Base-by-base conservation (phyloP, 768 basidiomycete species). In the Pleurotus citrinopileatus region DNA sequence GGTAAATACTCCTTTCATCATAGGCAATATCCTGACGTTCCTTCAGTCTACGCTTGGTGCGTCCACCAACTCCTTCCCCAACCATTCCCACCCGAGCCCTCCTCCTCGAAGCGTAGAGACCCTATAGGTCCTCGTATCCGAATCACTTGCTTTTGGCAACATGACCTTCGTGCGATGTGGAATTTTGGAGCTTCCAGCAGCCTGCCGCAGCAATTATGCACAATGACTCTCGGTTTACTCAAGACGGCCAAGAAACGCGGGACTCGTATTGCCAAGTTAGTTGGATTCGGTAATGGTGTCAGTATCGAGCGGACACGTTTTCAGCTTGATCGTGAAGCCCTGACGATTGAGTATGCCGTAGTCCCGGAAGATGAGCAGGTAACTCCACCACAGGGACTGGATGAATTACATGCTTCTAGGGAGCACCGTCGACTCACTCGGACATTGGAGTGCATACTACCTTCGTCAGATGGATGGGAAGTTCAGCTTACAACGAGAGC, bases 121-220 rank as follows among this genome's bases (percentile, higher is more conserved):
- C 56, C 60, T 7, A 40, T 57, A 9, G 61, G 63, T 51, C 75
- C 71, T 38, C 73, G 79, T 56, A 65, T 93, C 23, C 86, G 91
- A 32, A 82, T 95, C 57, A 94, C 91, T 1, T 95, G 91, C 64
- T 94, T 96, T 65, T 96, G 92, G 91, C 91, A 95, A 65, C 94
- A 96, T 66, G 91, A 97, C 71, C 80, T 96, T 25, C 89, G 90
- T 58, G 81, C 91, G 0, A 67, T 91, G 34, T 96, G 93, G 92
- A 89, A 84, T 34, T 79, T 94, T 47, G 85, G 84, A 5, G 80
- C 86, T 0, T 76, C 82, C 1, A 73, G 81, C 13, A 77, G 81
- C 26, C 62, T 93, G 8, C 78, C 82, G 7, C 90, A 92, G 59
- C 92, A 96, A 60, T 78, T 98, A 1, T 86, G 87, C n/a, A 84